Evolutionary conservation across 1,284 basidiomycete species (phyloP), one percentile per base, ranked within the genome.

Genomic region (Malassezia slooffiae): DNA sequence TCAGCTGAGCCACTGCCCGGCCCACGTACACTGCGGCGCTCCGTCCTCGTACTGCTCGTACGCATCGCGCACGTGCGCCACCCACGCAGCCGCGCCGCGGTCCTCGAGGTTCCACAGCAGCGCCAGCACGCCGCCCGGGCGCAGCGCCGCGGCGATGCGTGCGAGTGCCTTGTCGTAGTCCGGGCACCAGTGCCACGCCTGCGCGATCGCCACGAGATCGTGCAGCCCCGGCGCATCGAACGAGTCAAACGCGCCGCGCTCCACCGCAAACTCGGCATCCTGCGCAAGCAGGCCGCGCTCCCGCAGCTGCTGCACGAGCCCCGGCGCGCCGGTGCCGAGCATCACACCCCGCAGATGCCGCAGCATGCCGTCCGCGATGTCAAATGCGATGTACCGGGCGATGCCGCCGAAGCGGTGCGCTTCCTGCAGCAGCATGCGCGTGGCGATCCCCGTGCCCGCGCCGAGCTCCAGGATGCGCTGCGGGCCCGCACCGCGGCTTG

Each of bases 81-180:
- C 58, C 63, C 63, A 67, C 50, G 5, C 39, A 51, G 49, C 48
- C 0, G 56, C 58, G 5, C 63, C 57, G 20, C 58, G 41, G 43
- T 65, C 58, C 41, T 67, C 63, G 21, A 67, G 36, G 43, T 67
- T 67, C 63, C 63, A 67, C 23, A 65, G 40, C 21, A 67, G 48
- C 12, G 62, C 62, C 10, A 67, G 47, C 11, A 53, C 41, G 4
- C 63, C 63, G 9, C 52, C 41, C 10, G 50, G 40, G 12, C 56
- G 51, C 11, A 67, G 51, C 1, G 53, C 38, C 16, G 50, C 38
- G 0, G 60, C 55, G 8, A 49, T 44, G 20, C 56, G 50, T 17
- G 39, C 15, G 5, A 67, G 36, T 5, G 58, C 54, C 6, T 27
- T 28, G 24, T 61, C 48, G 33, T 47, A 58, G 38, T 65, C 49